Base-by-base conservation (phyloP, 805 yeast species). In the Sugiyamaella qingdaonensis region DNA sequence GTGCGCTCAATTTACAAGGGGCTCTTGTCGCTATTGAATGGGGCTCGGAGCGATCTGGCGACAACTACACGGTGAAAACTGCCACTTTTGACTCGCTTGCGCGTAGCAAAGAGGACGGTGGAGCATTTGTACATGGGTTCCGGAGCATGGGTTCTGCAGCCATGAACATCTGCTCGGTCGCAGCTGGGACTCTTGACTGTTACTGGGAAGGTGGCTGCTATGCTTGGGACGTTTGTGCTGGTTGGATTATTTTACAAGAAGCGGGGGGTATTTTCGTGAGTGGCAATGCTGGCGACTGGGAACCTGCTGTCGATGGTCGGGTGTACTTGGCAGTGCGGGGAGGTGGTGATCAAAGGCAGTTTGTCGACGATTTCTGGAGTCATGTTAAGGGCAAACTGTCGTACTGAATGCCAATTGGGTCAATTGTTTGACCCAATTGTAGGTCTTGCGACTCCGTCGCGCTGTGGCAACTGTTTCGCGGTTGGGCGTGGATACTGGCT, bases 141-240 rank as follows among this genome's bases (percentile, higher is more conserved):
- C 73, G 87, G 63, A 72, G 80, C 18, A 66, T 79, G 52, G 87
- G 87, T 2, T 79, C 85, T 16, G 86, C 86, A 0, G 87, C 87
- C 4, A 74, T 82, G 76, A 81, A 81, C 61, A 65, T 80, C 36
- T 76, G 83, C 45, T 76, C 77, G 44, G 80, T 79, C 4, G 85
- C 86, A 0, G 71, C 78, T 2, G 87, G 87, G 4, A 72, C 72
- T 53, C 55, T 81, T 27, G 87, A 82, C 61, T 75, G 80, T 2
- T 82, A 82, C 65, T 82, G 86, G 85, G 85, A 81, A 66, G 85
- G 85, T 48, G 85, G 85, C n/a, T 80, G 84, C 62, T 80, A 76
- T 63, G 78, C 81, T 21, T 82, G 86, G 86, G 87, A 82, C 62
- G 85, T 82, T 1, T 80, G 85, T 64, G 87, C 86, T 13, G 84